These are phyloP conservation scores for Guyanaporus albipodus DNA, from an alignment of 768 basidiomycete genomes.

Conservation along the genomic window DNA sequence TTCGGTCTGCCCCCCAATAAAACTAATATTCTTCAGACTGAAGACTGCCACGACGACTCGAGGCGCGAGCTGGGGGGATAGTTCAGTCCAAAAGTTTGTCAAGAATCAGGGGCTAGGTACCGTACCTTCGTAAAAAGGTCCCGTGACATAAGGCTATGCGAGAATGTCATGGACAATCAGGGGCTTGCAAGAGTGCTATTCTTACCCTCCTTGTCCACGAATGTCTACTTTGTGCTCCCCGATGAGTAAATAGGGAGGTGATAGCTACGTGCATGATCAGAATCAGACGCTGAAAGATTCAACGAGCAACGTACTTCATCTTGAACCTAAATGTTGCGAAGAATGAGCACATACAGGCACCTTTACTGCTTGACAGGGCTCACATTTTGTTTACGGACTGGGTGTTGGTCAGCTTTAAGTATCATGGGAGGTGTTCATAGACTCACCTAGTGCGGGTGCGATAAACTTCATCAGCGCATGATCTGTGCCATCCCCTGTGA, in stretches of 20 bases:
- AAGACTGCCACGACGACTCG: slow-evolving; percentile 44
- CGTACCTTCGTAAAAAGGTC: slow-evolving; percentile 22
- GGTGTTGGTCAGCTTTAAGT: slow-evolving; percentile 31
- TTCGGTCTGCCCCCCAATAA: slow-evolving; percentile 1
- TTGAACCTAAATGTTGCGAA: slow-evolving; percentile 38
- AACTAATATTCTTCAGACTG: slow-evolving; percentile 35
- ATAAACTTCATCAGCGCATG: slow-evolving; percentile 41
- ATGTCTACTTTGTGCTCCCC: slow-evolving; percentile 9
- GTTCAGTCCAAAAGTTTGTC: slow-evolving; percentile 14
- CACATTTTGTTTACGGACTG: slow-evolving; percentile 27
- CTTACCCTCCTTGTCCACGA: slow-evolving; percentile 22
- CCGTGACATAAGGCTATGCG: slow-evolving; percentile 32
- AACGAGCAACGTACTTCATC: slow-evolving; percentile 33
- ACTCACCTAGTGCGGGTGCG: slow-evolving; percentile 45
- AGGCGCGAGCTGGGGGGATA: slow-evolving; percentile 38
- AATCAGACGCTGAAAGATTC: not conserved
- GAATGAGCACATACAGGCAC: slow-evolving; percentile 22
- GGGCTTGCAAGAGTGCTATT: not conserved
- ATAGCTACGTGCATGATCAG: slow-evolving; percentile 10
- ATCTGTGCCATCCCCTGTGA: slow-evolving; percentile 19
- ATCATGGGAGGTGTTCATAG: not conserved
- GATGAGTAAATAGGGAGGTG: not conserved
- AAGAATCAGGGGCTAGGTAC: not conserved
- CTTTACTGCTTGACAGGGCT: slow-evolving; percentile 20
- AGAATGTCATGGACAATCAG: not conserved